A percentile compares a stretch with the other conserved stretches of the same genome.
Evolutionary conservation across 441 rosid genomes (phyloP).

Genomic region (Erysimum pusillum): DNA sequence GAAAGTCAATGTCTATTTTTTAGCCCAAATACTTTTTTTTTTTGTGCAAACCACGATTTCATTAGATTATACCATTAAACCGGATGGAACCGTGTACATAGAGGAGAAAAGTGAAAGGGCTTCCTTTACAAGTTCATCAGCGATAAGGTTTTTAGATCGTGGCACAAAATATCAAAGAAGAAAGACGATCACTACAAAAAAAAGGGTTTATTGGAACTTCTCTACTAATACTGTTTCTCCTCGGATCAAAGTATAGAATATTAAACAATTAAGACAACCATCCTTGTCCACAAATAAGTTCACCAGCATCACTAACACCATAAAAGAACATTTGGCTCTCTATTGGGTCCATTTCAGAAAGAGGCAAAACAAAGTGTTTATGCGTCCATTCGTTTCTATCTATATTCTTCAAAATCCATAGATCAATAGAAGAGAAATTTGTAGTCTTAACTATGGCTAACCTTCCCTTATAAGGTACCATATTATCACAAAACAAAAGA

Average conservation of each 20-base stretch:
- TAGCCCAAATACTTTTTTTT: too few relatives aligned
- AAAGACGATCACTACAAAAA: too few relatives aligned
- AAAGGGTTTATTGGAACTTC: too few relatives aligned
- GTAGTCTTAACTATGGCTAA: not conserved
- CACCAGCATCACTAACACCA: slow-evolving; percentile 23
- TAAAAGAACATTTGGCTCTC: not conserved
- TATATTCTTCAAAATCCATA: slow-evolving; percentile 28
- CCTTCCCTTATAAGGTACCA: not conserved
- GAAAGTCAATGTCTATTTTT: too few relatives aligned
- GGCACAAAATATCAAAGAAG: too few relatives aligned
- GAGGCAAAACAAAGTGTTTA: slow-evolving; percentile 8
- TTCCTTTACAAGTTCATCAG: too few relatives aligned
- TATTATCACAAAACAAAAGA: too few relatives aligned
- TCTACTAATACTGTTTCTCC: slow-evolving; percentile 1
- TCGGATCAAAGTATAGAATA: slow-evolving; percentile 8
- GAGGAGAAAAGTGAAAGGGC: too few relatives aligned
- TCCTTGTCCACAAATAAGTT: not conserved
- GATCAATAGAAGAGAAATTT: not conserved
- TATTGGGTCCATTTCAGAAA: not conserved
- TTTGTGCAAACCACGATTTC: too few relatives aligned
- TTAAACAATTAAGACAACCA: not conserved
- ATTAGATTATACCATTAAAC: too few relatives aligned
- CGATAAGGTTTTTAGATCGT: too few relatives aligned
- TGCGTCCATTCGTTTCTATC: slow-evolving; percentile 11
- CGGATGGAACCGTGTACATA: too few relatives aligned